These are phyloP conservation scores for Phyllosticta citrichinensis DNA, from an alignment of 2,329 filamentous ascomycete species.

Conservation along the genomic window DNA sequence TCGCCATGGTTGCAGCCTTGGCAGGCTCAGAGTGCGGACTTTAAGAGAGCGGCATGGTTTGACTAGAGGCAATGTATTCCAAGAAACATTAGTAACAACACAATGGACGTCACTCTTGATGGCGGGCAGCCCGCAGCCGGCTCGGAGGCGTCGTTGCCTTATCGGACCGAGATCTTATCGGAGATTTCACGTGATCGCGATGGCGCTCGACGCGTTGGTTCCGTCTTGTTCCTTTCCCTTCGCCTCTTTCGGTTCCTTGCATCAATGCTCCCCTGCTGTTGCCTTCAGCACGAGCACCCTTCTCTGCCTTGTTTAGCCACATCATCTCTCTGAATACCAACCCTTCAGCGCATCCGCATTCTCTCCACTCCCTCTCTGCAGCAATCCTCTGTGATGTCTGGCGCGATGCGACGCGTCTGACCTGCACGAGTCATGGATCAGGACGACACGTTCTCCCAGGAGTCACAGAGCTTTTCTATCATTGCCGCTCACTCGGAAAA, in stretches of 20 bases:
- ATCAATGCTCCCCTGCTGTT: neutral
- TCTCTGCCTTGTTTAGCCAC: neutral
- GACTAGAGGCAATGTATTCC: neutral
- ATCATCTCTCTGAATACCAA: neutral
- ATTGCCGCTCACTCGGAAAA: neutral
- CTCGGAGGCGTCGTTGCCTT: neutral
- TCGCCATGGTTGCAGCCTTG: neutral
- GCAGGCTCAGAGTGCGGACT: neutral
- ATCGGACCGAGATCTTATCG: neutral
- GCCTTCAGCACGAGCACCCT: neutral
- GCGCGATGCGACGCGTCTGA: conserved; percentile 1
- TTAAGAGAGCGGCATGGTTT: neutral
- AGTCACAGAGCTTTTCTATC: neutral
- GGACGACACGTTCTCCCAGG: neutral
- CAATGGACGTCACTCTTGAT: neutral
- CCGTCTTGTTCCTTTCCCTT: neutral
- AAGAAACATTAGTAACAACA: neutral
- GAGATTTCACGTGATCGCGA: neutral
- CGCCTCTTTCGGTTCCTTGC: neutral
- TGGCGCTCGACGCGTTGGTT: neutral
- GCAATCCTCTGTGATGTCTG: neutral
- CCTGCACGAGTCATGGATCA: conserved; percentile 1
- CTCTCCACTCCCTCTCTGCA: neutral
- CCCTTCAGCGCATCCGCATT: neutral
- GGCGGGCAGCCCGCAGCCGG: neutral